phyloP scores from a whole-genome alignment of 140 eudicot species.

The Senecio squalidus region DNA sequence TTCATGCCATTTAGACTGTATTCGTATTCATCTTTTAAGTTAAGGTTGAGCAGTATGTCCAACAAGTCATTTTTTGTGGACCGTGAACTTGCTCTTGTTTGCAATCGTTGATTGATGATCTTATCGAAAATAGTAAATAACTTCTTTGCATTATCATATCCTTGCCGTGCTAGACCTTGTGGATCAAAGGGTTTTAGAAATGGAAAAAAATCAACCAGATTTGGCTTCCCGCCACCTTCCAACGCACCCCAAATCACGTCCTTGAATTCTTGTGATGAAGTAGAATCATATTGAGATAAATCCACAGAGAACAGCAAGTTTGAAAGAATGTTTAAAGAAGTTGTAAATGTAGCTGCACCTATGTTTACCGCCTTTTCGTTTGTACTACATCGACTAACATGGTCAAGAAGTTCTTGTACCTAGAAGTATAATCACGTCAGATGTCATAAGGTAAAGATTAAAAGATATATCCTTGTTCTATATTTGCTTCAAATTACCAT shows the following conservation, averaged over 20 bases:
- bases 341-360: slow-evolving; percentile 6
- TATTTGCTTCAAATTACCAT: too few relatives aligned
- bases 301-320: slow-evolving; percentile 19
- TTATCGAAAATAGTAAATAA: slow-evolving; percentile 5
- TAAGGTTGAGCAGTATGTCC: slow-evolving; percentile 16
- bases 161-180: slow-evolving; percentile 26
- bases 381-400: neutral
- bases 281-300: slow-evolving; percentile 13
- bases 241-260: slow-evolving; percentile 8
- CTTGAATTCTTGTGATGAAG: slow-evolving; percentile 24
- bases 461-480: too few relatives aligned
- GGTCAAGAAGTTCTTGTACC: slow-evolving; percentile 24
- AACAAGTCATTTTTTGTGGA: slow-evolving; percentile 13
- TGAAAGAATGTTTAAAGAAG: slow-evolving; percentile 21
- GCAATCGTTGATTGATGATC: slow-evolving; percentile 13
- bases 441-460: too few relatives aligned
- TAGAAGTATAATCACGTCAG: too few relatives aligned
- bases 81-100: neutral
- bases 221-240: slow-evolving; percentile 26
- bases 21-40: slow-evolving; percentile 8
- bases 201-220: slow-evolving; percentile 37
- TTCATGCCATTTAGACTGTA: slow-evolving; percentile 1
- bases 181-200: slow-evolving; percentile 32
- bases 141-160: neutral
- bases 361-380: neutral